These are phyloP conservation scores for Colletotrichum sp. DNA, from an alignment of 2,329 filamentous ascomycete genomes.

Conservation along the genomic window DNA sequence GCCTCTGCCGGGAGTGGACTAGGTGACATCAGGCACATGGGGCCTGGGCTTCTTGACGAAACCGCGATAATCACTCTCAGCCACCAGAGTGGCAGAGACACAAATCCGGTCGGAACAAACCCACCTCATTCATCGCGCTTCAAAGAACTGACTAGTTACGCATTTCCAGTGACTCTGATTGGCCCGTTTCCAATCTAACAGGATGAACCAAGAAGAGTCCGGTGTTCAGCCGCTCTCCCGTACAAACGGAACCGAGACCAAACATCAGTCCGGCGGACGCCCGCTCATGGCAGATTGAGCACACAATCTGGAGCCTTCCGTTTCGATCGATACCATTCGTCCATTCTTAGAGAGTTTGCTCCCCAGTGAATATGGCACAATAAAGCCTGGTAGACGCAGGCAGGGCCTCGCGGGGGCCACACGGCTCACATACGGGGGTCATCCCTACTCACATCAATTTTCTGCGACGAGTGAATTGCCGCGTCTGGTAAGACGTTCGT, in stretches of 20 bases:
- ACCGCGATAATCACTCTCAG: neutral
- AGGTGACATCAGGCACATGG: neutral
- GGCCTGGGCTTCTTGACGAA: neutral
- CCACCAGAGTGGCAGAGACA: neutral
- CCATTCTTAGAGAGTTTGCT: neutral
- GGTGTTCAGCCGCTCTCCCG: neutral
- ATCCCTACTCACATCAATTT: neutral
- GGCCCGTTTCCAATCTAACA: neutral
- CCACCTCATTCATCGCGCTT: neutral
- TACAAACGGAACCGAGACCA: neutral
- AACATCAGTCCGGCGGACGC: neutral
- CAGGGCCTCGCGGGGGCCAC: neutral
- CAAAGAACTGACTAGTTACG: neutral
- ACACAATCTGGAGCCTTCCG: neutral
- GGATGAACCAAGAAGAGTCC: neutral
- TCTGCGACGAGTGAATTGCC: slow-evolving; percentile 3
- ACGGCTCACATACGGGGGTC: neutral
- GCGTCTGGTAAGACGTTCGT: slow-evolving; percentile 7
- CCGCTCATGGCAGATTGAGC: neutral
- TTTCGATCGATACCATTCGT: neutral
- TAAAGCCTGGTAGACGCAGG: neutral
- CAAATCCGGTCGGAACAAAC: neutral
- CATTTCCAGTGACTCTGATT: neutral
- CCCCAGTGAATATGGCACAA: neutral
- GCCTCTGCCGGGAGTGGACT: neutral